phyloP scores from a whole-genome alignment of 202 grass and related monocot genomes.

The Brachypodium distachyon region DNA sequence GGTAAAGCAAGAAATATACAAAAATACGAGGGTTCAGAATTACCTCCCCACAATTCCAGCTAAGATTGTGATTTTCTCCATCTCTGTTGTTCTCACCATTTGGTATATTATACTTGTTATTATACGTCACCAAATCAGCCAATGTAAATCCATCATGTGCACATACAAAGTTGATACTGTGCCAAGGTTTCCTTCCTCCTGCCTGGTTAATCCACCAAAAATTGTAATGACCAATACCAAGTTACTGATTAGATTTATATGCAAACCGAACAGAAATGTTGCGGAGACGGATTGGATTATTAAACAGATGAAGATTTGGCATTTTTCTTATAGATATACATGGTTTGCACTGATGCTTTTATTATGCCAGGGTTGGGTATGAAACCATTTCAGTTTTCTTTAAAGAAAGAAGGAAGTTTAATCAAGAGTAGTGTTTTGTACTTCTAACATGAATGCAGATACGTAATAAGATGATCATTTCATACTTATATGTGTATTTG shows the following conservation, averaged over 20 bases:
- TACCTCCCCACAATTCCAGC: constrained; percentile 97
- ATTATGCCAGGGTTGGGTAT: neutral
- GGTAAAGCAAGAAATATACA: constrained; percentile 6
- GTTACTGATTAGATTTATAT: neutral
- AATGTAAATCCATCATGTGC: constrained; percentile 96
- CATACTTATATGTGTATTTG: neutral
- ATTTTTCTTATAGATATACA: neutral
- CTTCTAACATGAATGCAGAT: neutral
- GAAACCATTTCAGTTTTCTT: neutral
- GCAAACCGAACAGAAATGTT: neutral
- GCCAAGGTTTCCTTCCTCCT: constrained; percentile 92
- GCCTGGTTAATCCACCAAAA: constrained; percentile 37
- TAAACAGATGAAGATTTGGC: neutral
- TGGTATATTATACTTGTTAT: constrained; percentile 77
- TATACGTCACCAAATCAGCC: constrained; percentile 91
- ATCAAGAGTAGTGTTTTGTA: neutral
- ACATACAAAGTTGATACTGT: constrained; percentile 94
- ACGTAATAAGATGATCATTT: neutral
- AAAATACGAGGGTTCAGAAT: neutral
- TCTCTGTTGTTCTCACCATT: constrained; percentile 91
- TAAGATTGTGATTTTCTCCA: constrained; percentile 98
- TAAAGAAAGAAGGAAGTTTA: neutral
- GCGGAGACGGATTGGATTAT: neutral
- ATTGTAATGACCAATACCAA: neutral
- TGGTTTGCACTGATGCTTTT: neutral